Evolutionary conservation across 169 alveolate species (phyloP), one percentile per base, ranked within the genome.

Genomic region (Plasmodium berghei): DNA sequence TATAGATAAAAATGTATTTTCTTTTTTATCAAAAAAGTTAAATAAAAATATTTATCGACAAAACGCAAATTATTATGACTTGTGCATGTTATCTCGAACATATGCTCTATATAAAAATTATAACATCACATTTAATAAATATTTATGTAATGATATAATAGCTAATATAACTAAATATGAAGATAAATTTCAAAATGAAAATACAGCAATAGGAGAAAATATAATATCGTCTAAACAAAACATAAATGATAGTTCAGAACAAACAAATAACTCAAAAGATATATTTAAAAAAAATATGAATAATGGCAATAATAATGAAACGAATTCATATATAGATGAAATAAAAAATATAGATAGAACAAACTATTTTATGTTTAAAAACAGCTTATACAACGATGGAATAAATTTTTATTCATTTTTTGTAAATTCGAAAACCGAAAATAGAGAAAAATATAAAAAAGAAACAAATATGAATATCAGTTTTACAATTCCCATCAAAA

Each of bases 91-190:
- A 24, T 42, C 90, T n/a, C 66, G 73, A 3, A 45, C 49, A 1
- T 83, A 83, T 64, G 90, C 90, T 5, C 20, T 67, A 34, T 83
- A 83, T 54, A 83, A 83, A 55, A 83, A 48, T 16, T 80, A 83
- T 67, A 83, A 83, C 56, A 83, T 83, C 22, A 83, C 90, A 6
- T 83, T 83, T 18, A 66, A 22, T 67, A 83, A 67, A 12, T 83
- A 83, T 46, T 16, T 83, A 28, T 69, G 48, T 56, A 73, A 83
- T 9, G 90, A 83, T 67, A 67, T 83, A 46, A 28, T 83, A 20
- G 42, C 22, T 24, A 67, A 40, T 20, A 66, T 83, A 61, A 67
- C 85, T 16, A 83, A 58, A 20, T 69, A 67, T 54, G 90, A 83
- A 61, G 90, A 83, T 42, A 26, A 83, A 59, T 52, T 67, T 67